Conservation (phyloP, 2,329 filamentous ascomycete genomes). For the Fusarium buxicola region DNA sequence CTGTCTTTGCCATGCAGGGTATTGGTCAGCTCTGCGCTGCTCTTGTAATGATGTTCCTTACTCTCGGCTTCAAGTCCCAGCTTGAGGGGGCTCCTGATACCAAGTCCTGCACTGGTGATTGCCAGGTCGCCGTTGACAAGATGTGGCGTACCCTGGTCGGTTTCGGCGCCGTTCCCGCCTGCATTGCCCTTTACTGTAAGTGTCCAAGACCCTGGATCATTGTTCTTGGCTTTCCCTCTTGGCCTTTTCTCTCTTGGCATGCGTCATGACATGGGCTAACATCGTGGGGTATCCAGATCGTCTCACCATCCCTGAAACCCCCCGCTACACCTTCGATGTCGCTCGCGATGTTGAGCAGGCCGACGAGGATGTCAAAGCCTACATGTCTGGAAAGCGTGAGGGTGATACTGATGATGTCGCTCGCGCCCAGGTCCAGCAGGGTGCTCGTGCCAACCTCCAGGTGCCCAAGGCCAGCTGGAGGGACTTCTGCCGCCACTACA, state of each 20-base stretch:
- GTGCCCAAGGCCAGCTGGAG: constrained; percentile 76
- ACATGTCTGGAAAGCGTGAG: constrained; percentile 72
- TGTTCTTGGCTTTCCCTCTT: neutral
- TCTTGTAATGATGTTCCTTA: constrained; percentile 80
- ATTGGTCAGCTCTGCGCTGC: constrained; percentile 82
- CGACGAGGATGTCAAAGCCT: constrained; percentile 78
- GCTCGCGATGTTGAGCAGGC: constrained; percentile 80
- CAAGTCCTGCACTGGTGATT: constrained; percentile 62
- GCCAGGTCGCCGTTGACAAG: constrained; percentile 73
- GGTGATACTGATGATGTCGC: constrained; percentile 74
- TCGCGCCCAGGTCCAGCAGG: constrained; percentile 68
- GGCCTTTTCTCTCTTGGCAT: neutral
- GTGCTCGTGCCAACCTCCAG: constrained; percentile 65
- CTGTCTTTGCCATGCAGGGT: constrained; percentile 90
- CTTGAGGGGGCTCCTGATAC: constrained; percentile 64
- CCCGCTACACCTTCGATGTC: constrained; percentile 88
- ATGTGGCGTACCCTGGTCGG: constrained; percentile 89
- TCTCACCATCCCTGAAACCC: constrained; percentile 87
- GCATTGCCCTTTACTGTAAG: constrained; percentile 80
- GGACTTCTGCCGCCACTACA: constrained; percentile 79
- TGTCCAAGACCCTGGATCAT: neutral
- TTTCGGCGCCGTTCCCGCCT: constrained; percentile 83
- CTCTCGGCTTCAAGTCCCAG: constrained; percentile 75
- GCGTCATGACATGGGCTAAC: constrained; percentile 2
- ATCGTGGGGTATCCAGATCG: constrained; percentile 55